Conservation (phyloP, 1,139 yeast species). For the Hansenula anomala region DNA sequence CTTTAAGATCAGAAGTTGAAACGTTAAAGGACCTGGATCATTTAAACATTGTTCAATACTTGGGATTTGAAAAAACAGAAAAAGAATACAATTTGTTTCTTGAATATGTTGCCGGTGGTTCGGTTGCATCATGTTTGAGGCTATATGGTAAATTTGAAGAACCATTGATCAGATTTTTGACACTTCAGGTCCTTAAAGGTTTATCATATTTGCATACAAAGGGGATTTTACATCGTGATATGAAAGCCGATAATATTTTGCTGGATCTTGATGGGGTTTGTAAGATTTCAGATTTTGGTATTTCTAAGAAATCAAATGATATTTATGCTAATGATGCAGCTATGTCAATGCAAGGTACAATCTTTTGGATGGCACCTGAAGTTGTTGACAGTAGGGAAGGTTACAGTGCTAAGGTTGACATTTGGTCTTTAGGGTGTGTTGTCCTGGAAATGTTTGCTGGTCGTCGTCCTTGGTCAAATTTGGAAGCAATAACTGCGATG, state of each 20-base stretch:
- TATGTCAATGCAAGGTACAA: slow-evolving; percentile 98
- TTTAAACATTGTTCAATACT: slow-evolving; percentile 87
- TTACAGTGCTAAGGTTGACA: slow-evolving; percentile 92
- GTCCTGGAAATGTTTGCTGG: slow-evolving; percentile 94
- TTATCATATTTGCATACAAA: slow-evolving; percentile 78
- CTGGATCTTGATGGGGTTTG: slow-evolving; percentile 91
- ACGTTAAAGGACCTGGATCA: slow-evolving; percentile 94
- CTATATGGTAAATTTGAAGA: slow-evolving; percentile 87
- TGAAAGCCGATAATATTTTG: slow-evolving; percentile 90
- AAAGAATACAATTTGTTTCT: slow-evolving; percentile 78
- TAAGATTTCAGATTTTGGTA: slow-evolving; percentile 96
- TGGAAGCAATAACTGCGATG: slow-evolving; percentile 77
- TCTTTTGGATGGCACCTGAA: slow-evolving; percentile 99
- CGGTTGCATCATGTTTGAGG: slow-evolving; percentile 82
- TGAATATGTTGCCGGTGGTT: slow-evolving; percentile 98
- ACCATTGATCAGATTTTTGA: slow-evolving; percentile 62
- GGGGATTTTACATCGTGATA: slow-evolving; percentile 90
- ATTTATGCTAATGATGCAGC: slow-evolving; percentile 89
- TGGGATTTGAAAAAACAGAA: slow-evolving; percentile 82
- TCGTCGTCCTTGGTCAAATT: slow-evolving; percentile 77
- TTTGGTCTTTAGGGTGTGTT: slow-evolving; percentile 94
- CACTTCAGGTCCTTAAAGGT: slow-evolving; percentile 79
- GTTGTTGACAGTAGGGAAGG: slow-evolving; percentile 88
- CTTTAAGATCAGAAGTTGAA: slow-evolving; percentile 86
- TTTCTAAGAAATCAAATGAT: slow-evolving; percentile 82